Percentiles rank a stretch among this genome's conserved stretches.
Evolutionary conservation across 208 protist species (phyloP).

Genomic region (Trypanosoma boissoni): DNA sequence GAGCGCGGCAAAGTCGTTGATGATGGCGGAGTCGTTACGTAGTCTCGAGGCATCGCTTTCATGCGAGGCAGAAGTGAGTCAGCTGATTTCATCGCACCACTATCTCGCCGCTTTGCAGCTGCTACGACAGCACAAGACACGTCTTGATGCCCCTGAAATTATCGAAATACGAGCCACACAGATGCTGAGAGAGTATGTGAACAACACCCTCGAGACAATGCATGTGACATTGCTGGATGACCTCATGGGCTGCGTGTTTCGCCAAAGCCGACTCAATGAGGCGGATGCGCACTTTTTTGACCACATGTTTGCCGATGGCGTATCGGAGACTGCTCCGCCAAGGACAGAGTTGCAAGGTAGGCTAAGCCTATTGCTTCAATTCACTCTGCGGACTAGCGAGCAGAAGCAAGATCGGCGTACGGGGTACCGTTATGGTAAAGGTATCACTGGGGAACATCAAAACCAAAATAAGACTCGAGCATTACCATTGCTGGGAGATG

Average conservation of each 20-base stretch:
- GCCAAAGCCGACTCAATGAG: conserved; percentile 54
- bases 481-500: background rate
- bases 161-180: conserved; percentile 51
- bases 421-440: background rate
- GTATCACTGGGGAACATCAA: background rate
- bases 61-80: conserved; percentile 50
- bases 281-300: conserved; percentile 58
- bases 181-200: conserved; percentile 52
- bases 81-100: conserved; percentile 41
- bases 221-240: conserved; percentile 69
- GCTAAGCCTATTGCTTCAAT: background rate
- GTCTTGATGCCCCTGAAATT: conserved; percentile 41
- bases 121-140: conserved; percentile 37
- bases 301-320: conserved; percentile 40
- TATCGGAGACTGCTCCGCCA: conserved; percentile 1
- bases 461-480: background rate
- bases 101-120: conserved; percentile 65
- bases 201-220: conserved; percentile 43
- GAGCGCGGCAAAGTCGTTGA: conserved; percentile 68
- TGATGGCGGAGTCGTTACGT: conserved; percentile 58
- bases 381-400: background rate
- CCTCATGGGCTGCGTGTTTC: conserved; percentile 74
- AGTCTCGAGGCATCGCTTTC: conserved; percentile 50
- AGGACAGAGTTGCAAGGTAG: background rate
- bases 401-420: background rate